Evolutionary conservation across 2,329 filamentous ascomycete genomes (phyloP).

Genomic region (Aspergillus carbonarius): DNA sequence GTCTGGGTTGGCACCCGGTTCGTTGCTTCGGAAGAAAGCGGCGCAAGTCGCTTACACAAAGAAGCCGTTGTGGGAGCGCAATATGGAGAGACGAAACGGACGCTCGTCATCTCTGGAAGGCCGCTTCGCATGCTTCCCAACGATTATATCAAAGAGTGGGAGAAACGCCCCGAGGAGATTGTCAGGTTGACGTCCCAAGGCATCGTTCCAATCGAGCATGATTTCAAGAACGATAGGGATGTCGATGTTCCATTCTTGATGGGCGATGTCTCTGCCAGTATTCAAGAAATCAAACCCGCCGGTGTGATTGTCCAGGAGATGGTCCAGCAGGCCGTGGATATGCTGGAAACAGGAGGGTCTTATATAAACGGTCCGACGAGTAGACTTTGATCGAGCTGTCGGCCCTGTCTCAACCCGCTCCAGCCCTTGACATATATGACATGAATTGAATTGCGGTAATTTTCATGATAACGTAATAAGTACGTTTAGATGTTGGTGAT

Average conservation of each 20-base stretch:
- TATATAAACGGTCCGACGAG: slow-evolving; percentile 54
- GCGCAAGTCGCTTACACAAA: slow-evolving; percentile 80
- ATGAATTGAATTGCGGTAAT: slow-evolving; percentile 4
- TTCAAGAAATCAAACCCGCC: slow-evolving; percentile 76
- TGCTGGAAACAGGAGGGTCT: slow-evolving; percentile 61
- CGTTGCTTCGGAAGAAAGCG: slow-evolving; percentile 78
- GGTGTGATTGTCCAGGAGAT: slow-evolving; percentile 85
- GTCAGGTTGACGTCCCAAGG: slow-evolving; percentile 72
- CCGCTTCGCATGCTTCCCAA: slow-evolving; percentile 80
- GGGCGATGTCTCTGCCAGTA: slow-evolving; percentile 85
- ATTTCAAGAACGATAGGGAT: slow-evolving; percentile 78
- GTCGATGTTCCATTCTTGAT: slow-evolving; percentile 86
- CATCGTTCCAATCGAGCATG: slow-evolving; percentile 76
- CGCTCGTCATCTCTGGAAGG: slow-evolving; percentile 77
- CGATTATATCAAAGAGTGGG: slow-evolving; percentile 80
- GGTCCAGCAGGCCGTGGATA: slow-evolving; percentile 71
- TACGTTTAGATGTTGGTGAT: slow-evolving; percentile 18
- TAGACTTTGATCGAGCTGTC: slow-evolving; percentile 43
- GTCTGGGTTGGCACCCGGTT: slow-evolving; percentile 96
- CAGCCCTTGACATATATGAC: not conserved
- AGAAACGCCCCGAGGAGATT: slow-evolving; percentile 71
- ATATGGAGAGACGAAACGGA: slow-evolving; percentile 77
- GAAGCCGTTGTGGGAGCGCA: slow-evolving; percentile 74
- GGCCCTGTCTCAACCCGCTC: not conserved
- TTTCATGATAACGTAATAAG: slow-evolving; percentile 15